Conservation (phyloP, 768 basidiomycete species). For the Hygrophorus pudorinus region DNA sequence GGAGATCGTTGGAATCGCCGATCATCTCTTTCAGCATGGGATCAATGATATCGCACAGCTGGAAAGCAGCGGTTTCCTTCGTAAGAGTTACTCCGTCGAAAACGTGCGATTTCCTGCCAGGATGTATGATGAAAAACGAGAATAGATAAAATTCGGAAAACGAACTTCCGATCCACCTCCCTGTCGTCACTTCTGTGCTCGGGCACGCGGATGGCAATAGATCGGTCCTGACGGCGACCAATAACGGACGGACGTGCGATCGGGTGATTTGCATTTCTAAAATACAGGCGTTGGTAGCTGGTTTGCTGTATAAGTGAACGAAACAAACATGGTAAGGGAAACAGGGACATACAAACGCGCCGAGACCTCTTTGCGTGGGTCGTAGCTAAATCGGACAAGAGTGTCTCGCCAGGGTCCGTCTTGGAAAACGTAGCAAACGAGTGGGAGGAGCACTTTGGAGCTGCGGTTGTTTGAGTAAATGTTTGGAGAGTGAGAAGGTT, state of each 20-base stretch:
- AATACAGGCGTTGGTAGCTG: slow-evolving; percentile 89
- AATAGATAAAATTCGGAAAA: neutral
- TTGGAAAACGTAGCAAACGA: slow-evolving; percentile 80
- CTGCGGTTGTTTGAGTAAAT: slow-evolving; percentile 27
- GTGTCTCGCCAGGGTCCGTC: slow-evolving; percentile 95
- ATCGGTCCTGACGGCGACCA: slow-evolving; percentile 51
- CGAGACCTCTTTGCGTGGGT: slow-evolving; percentile 66
- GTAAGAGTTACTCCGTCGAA: slow-evolving; percentile 80
- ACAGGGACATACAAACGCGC: slow-evolving; percentile 60
- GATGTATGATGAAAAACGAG: slow-evolving; percentile 1
- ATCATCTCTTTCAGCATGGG: slow-evolving; percentile 78
- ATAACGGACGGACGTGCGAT: slow-evolving; percentile 71
- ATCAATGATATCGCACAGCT: slow-evolving; percentile 87
- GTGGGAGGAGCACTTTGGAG: slow-evolving; percentile 71
- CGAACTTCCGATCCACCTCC: slow-evolving; percentile 37
- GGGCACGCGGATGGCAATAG: slow-evolving; percentile 28
- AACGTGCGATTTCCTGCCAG: slow-evolving; percentile 56
- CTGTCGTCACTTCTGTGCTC: slow-evolving; percentile 26
- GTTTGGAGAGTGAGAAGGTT: neutral
- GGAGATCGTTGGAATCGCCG: slow-evolving; percentile 55
- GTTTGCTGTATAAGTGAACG: neutral
- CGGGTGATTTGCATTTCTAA: slow-evolving; percentile 80
- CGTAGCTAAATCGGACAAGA: slow-evolving; percentile 78
- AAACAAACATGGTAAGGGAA: neutral
- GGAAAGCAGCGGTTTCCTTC: slow-evolving; percentile 87